A percentile compares a stretch with the other conserved stretches of the same genome.
phyloP scores from a whole-genome alignment of 208 protist species.

The Trypanosoma congolense region DNA sequence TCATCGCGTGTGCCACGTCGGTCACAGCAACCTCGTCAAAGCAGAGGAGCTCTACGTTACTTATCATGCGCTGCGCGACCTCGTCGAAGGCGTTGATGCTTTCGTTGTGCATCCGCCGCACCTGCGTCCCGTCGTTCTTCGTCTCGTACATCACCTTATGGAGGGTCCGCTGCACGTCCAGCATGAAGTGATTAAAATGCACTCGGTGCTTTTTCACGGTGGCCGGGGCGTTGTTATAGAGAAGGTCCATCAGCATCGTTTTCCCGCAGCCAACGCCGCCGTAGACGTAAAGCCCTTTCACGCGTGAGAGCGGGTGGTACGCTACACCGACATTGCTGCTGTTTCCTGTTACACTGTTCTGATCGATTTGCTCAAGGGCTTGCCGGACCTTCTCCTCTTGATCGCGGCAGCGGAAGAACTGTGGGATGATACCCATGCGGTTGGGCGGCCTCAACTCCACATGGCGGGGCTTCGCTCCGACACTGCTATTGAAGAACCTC shows the following conservation, averaged over 20 bases:
- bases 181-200: slow-evolving; percentile 96
- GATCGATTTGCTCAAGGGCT: slow-evolving; percentile 34
- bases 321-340: neutral
- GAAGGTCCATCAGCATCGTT: slow-evolving; percentile 95
- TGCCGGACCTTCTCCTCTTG: slow-evolving; percentile 68
- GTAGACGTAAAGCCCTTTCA: slow-evolving; percentile 92
- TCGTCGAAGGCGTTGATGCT: slow-evolving; percentile 80
- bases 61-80: slow-evolving; percentile 81
- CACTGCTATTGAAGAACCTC: slow-evolving; percentile 41
- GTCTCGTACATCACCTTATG: slow-evolving; percentile 68
- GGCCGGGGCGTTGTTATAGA: slow-evolving; percentile 79
- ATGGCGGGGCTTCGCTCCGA: slow-evolving; percentile 31
- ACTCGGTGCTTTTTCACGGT: slow-evolving; percentile 85
- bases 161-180: slow-evolving; percentile 89
- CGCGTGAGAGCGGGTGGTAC: slow-evolving; percentile 73
- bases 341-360: slow-evolving; percentile 6
- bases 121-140: slow-evolving; percentile 42
- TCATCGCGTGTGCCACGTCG: slow-evolving; percentile 95
- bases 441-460: slow-evolving; percentile 78
- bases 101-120: slow-evolving; percentile 56
- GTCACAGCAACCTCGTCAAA: slow-evolving; percentile 93
- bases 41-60: slow-evolving; percentile 90
- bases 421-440: slow-evolving; percentile 72
- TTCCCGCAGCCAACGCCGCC: slow-evolving; percentile 96
- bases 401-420: slow-evolving; percentile 67